Evolutionary conservation across 1,284 basidiomycete species (phyloP), one percentile per base, ranked within the genome.

Genomic region (Microbotryum violaceum): DNA sequence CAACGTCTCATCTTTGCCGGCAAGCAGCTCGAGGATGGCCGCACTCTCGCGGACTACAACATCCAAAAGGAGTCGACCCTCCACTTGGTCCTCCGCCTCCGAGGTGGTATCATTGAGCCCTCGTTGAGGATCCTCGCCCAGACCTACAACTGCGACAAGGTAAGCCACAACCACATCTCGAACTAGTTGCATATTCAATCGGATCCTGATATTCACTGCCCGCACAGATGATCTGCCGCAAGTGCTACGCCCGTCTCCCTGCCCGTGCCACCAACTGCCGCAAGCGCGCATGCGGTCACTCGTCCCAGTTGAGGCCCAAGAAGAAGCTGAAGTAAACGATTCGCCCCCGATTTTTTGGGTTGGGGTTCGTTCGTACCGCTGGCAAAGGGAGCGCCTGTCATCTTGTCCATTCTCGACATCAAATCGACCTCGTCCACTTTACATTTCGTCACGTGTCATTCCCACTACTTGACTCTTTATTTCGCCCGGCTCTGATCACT

Each of bases 41-140:
- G 91, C 74, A 96, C 91, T 49, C 82, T 96, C 63, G 86, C 82
- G 72, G 92, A 96, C 81, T 96, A 96, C 82, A 94, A 94, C 82
- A 96, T 96, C 79, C 94, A 98, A 82, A 97, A 97, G 83, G 94
- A 97, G 81, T 92, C 89, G 21, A 97, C 94, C 49, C 88, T 97
- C 71, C 94, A 97, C 80, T 82, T 97, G 70, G 92, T 97, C 70
- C 88, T 97, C 77, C 90, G 92, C 81, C 89, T 97, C 73, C 90
- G 92, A 79, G 92, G 94, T 72, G 94, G 94, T 69, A 91, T 98
- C 81, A 98, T 98, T 73, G 94, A 98, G 82, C 94, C 94, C 70
- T 97, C 94, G 72, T 82, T 98, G 75, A 97, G 97, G 81, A 91
- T 92, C 59, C 85, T 97, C 68, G 94, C 94, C 47, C 61, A 62